Conservation (phyloP, 371 early-diverging fungal genomes). For the Dichotomocladium elegans region DNA sequence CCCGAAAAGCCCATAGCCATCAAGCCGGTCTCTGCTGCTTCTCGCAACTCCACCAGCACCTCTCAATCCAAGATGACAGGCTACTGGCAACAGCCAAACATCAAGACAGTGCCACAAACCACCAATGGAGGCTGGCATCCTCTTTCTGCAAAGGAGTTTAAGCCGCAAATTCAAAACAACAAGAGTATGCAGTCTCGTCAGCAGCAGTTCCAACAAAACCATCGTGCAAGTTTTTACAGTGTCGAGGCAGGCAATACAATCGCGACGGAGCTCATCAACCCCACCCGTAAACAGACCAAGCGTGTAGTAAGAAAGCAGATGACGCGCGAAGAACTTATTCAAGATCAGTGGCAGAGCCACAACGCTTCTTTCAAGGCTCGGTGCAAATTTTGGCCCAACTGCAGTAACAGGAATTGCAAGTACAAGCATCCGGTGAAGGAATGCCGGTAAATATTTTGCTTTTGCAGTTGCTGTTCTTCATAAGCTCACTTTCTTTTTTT, state of each 20-base stretch:
- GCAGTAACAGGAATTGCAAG: conserved; percentile 60
- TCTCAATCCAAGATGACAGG: not conserved
- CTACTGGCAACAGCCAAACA: conserved; percentile 4
- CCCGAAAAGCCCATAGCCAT: not conserved
- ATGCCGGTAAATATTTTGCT: conserved; percentile 54
- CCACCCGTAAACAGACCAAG: not conserved
- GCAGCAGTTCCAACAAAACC: no score
- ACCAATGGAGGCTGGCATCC: conserved; percentile 12
- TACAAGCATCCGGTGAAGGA: conserved; percentile 45
- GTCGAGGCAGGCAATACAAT: conserved; percentile 8
- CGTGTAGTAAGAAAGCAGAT: conserved; percentile 18
- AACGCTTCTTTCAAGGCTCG: conserved; percentile 40
- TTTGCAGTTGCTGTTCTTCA: not conserved
- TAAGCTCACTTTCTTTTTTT: not conserved
- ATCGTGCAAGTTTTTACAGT: not conserved
- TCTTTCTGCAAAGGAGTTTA: conserved; percentile 2
- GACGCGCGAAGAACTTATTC: conserved; percentile 32
- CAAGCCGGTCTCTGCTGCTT: no score
- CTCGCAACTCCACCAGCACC: no score
- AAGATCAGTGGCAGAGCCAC: conserved; percentile 32
- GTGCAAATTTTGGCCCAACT: conserved; percentile 54
- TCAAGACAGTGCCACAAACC: conserved; percentile 1
- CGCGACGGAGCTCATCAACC: not conserved
- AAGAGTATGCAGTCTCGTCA: no score
- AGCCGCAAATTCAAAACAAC: conserved; percentile 3